Evolutionary conservation across 2,329 filamentous ascomycete species (phyloP).

Genomic region (Pseudopithomyces maydicus): DNA sequence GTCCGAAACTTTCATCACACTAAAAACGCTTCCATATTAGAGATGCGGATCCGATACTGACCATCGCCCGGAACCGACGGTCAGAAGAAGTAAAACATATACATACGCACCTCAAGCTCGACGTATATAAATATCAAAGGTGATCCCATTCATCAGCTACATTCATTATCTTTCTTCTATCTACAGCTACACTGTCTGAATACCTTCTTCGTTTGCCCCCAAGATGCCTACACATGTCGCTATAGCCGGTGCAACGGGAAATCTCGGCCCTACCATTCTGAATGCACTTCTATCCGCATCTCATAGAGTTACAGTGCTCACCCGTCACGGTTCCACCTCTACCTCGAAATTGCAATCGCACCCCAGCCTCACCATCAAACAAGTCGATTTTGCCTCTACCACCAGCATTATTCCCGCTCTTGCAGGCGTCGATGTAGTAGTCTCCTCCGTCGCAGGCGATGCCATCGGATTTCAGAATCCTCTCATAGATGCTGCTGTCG

Average conservation of each 20-base stretch:
- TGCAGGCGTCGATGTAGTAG: slow-evolving; percentile 37
- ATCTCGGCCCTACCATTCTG: slow-evolving; percentile 34
- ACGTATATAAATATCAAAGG: too few relatives aligned
- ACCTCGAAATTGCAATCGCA: slow-evolving; percentile 5
- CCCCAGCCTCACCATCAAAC: slow-evolving; percentile 30
- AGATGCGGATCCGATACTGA: too few relatives aligned
- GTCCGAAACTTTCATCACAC: too few relatives aligned
- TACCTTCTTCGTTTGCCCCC: too few relatives aligned
- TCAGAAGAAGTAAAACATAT: too few relatives aligned
- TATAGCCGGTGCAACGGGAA: slow-evolving; percentile 29
- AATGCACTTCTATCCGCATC: slow-evolving; percentile 30
- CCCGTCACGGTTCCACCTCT: slow-evolving; percentile 19
- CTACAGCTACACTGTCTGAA: too few relatives aligned
- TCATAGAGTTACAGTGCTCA: slow-evolving; percentile 37
- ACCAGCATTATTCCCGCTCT: slow-evolving; percentile 28
- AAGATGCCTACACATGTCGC: slow-evolving; percentile 4
- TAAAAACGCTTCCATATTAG: too few relatives aligned
- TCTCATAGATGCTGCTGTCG: slow-evolving; percentile 43
- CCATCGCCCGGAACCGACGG: too few relatives aligned
- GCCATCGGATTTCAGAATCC: slow-evolving; percentile 21
- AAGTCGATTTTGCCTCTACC: slow-evolving; percentile 17
- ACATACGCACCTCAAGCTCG: too few relatives aligned
- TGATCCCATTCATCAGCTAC: too few relatives aligned
- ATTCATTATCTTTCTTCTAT: too few relatives aligned
- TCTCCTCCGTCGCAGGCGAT: slow-evolving; percentile 22